Evolutionary conservation across 495 filamentous ascomycete species (phyloP), one percentile per base, ranked within the genome.

Genomic region (Rostrohypoxylon terebratum): DNA sequence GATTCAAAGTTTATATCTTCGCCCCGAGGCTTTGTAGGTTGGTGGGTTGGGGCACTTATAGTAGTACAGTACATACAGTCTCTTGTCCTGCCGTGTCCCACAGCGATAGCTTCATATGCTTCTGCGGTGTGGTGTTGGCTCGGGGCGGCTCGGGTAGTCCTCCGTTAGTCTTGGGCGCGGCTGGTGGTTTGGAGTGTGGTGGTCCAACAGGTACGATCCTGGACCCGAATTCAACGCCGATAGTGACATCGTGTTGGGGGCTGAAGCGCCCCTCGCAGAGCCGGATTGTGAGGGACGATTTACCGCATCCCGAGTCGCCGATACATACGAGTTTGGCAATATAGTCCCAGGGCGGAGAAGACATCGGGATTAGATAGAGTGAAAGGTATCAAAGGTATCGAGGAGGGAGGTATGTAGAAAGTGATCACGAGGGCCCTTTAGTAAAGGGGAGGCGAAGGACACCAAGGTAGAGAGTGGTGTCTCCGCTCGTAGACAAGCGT

Each of bases 11-110:
- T 11, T 8, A 8, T 13, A 25, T 18, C 8, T 18, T 31, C 16
- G n/a, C 14, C 25, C 23, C 7, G 16, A 23, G 45, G 44, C 33
- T 21, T 1, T 2, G 6, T 42, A 16, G 14, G 61, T 54, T 20
- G 31, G 16, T 11, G n/a, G 44, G 18, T 18, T 21, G 16, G 6
- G 28, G 28, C 28, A 3, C 6, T 28, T 28, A 28, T 28, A 28
- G 38, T 20, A 11, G 20, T 45, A 66, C 76, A 11, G 20, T 45
- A 66, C 76, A 48, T 47, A 78, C 76, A 47, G 93, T 97, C 84
- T 99, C 96, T 77, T 99, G 96, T 3, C 96, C 96, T 23, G 96
- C 96, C 0, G 96, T 99, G 79, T 99, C 96, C 96, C 96, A 98
- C 13, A 99, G 79, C 59, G 80, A 83, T 36, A 87, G 81, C 71